A percentile compares a stretch with the other conserved stretches of the same genome.
Evolutionary conservation across 352 stramenopile genomes (phyloP).

Genomic region (Globisporangium viniferum): DNA sequence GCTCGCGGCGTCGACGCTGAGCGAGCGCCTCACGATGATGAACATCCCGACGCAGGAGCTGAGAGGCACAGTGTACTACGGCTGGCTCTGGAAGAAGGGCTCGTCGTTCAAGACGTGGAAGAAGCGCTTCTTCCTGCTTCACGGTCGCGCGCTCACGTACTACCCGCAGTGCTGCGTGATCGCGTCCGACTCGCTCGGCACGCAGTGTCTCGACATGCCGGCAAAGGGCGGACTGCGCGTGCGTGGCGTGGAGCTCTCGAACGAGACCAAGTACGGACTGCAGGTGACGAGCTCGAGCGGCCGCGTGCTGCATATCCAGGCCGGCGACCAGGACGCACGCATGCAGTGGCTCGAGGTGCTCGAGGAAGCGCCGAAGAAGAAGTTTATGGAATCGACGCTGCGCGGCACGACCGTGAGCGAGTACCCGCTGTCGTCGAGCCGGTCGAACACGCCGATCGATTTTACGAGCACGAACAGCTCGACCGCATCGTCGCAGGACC

Average conservation of each 20-base stretch:
- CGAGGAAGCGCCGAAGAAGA: constrained; percentile 36
- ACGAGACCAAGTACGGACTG: constrained; percentile 55
- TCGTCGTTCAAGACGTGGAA: constrained; percentile 79
- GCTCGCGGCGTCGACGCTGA: constrained; percentile 29
- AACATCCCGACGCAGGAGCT: constrained; percentile 63
- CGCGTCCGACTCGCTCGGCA: constrained; percentile 47
- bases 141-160: constrained; percentile 65
- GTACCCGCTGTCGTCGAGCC: constrained; percentile 12
- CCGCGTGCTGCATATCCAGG: constrained; percentile 54
- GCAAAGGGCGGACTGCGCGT: constrained; percentile 56
- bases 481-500: constrained; percentile 10
- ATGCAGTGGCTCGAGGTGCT: constrained; percentile 58
- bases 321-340: constrained; percentile 41
- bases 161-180: constrained; percentile 73
- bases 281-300: constrained; percentile 60
- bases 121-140: constrained; percentile 73
- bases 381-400: constrained; percentile 25
- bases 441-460: neutral
- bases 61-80: constrained; percentile 57
- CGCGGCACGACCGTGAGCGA: constrained; percentile 47
- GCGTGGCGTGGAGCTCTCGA: constrained; percentile 32
- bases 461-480: constrained; percentile 17
- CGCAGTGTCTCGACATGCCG: constrained; percentile 56
- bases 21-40: constrained; percentile 58
- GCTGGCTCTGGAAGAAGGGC: constrained; percentile 76